These are phyloP conservation scores for Pythium vanterpoolii DNA, from an alignment of 352 stramenopile genomes.

Conservation along the genomic window DNA sequence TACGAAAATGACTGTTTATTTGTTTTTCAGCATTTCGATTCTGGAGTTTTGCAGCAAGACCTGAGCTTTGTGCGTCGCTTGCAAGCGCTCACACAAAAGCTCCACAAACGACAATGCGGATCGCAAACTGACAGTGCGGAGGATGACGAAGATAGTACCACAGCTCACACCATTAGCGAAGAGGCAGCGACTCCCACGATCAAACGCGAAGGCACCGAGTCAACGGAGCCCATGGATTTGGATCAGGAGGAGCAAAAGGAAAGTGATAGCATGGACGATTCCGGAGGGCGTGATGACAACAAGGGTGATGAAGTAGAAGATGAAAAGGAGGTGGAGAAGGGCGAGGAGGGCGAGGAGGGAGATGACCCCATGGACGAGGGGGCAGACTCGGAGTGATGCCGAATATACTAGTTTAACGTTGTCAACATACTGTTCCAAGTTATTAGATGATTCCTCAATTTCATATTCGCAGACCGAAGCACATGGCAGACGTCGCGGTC, in stretches of 20 bases:
- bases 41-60: constrained; percentile 41
- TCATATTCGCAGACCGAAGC: background rate
- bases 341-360: background rate
- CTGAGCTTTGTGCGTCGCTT: constrained; percentile 58
- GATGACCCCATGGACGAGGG: background rate
- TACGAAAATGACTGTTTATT: constrained; percentile 3
- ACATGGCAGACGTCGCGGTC: background rate
- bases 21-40: constrained; percentile 40
- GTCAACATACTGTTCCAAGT: too few relatives aligned
- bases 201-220: background rate
- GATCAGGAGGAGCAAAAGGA: constrained; percentile 19
- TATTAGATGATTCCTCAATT: background rate
- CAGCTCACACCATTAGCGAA: background rate
- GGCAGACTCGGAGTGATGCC: background rate
- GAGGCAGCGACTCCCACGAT: background rate
- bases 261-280: background rate
- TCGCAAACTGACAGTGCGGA: background rate
- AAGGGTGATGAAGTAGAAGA: background rate
- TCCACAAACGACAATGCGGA: constrained; percentile 25
- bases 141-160: background rate
- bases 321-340: background rate
- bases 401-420: constrained; percentile 13
- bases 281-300: too few relatives aligned
- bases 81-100: constrained; percentile 47
- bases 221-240: background rate